A percentile compares a stretch with the other conserved stretches of the same genome.
phyloP scores from a whole-genome alignment of 208 protist genomes.

The Leishmania gerbilli region DNA sequence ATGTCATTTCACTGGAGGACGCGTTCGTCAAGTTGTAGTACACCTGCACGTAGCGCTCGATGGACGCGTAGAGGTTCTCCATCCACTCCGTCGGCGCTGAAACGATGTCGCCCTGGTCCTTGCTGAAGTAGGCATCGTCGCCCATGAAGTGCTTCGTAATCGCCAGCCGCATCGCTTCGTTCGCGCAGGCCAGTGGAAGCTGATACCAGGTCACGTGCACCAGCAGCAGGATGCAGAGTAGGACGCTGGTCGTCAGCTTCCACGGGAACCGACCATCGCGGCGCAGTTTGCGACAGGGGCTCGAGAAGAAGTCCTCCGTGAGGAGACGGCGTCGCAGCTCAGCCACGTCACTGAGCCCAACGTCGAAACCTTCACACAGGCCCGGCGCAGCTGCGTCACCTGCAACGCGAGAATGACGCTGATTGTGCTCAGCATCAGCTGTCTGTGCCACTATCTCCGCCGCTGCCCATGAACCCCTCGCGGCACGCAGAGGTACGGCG shows the following conservation, averaged over 20 bases:
- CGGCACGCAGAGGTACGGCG: not conserved
- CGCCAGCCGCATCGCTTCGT: constrained; percentile 43
- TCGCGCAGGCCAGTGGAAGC: constrained; percentile 39
- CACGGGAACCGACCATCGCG: constrained; percentile 43
- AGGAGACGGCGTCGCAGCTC: constrained; percentile 29
- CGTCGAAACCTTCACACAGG: not conserved
- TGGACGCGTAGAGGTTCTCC: constrained; percentile 41
- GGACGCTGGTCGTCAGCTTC: constrained; percentile 45
- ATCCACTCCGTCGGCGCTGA: constrained; percentile 44
- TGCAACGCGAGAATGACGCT: not conserved
- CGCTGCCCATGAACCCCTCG: not conserved
- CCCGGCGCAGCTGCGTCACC: not conserved
- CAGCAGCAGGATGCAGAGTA: constrained; percentile 42
- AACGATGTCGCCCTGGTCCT: constrained; percentile 59
- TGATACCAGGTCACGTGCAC: constrained; percentile 40
- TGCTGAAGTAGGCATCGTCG: constrained; percentile 33
- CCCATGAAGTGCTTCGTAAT: constrained; percentile 54
- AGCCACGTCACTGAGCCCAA: constrained; percentile 7
- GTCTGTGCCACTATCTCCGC: not conserved
- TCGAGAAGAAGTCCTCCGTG: constrained; percentile 50
- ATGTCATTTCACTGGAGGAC: constrained; percentile 45
- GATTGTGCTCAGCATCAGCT: not conserved
- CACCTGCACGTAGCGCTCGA: constrained; percentile 48
- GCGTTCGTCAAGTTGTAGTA: constrained; percentile 54
- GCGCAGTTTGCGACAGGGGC: constrained; percentile 40